These are phyloP conservation scores for Trichomonascus vanleenenianus DNA, from an alignment of 805 yeast genomes.

Conservation along the genomic window DNA sequence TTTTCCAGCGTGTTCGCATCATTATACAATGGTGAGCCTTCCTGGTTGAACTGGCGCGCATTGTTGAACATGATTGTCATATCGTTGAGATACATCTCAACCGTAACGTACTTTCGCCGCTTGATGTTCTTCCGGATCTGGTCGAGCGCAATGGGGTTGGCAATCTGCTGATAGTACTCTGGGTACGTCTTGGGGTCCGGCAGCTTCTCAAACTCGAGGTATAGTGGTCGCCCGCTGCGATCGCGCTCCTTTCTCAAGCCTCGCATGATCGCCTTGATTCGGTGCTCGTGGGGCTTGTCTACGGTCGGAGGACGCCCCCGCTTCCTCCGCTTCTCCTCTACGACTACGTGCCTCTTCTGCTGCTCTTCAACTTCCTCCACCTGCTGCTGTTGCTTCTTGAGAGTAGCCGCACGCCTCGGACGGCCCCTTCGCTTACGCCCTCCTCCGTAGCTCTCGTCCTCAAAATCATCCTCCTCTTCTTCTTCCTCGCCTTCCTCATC, in stretches of 20 bases:
- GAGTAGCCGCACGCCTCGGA: constrained; percentile 20
- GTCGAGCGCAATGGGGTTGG: constrained; percentile 35
- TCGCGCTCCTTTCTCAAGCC: constrained; percentile 67
- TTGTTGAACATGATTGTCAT: constrained; percentile 67
- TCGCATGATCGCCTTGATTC: constrained; percentile 82
- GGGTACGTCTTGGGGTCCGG: constrained; percentile 58
- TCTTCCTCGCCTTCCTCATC: constrained; percentile 21
- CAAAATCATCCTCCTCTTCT: constrained; percentile 27
- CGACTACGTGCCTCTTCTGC: constrained; percentile 22
- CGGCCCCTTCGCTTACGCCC: constrained; percentile 24
- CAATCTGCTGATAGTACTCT: constrained; percentile 40
- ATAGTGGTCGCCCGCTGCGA: constrained; percentile 41
- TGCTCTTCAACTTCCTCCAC: constrained; percentile 24
- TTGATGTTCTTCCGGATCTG: constrained; percentile 70
- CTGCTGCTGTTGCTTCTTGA: constrained; percentile 16
- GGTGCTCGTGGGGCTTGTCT: constrained; percentile 83
- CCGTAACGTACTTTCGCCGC: constrained; percentile 69
- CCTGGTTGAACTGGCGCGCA: constrained; percentile 56
- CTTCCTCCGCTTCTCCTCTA: constrained; percentile 45
- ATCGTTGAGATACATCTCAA: constrained; percentile 71
- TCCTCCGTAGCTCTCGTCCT: constrained; percentile 20
- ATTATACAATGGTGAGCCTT: constrained; percentile 48
- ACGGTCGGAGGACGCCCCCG: constrained; percentile 89
- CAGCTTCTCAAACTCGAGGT: constrained; percentile 64
- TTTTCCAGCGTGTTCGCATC: constrained; percentile 60